Evolutionary conservation across 192 early-diverging fungal genomes (phyloP).

Genomic region (Helicostylum pulchrum): DNA sequence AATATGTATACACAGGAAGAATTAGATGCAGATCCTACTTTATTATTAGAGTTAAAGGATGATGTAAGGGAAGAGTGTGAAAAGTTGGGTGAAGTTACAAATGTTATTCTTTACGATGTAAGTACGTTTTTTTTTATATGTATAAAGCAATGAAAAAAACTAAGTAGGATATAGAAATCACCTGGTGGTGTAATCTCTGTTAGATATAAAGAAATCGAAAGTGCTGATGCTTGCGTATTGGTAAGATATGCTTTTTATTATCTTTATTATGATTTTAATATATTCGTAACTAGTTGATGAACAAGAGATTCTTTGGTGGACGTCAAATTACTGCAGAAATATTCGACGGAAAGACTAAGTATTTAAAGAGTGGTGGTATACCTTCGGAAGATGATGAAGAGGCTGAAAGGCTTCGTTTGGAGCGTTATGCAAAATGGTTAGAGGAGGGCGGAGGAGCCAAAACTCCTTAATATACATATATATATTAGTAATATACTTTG

Average conservation of each 20-base stretch:
- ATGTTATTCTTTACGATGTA: slow-evolving; percentile 93
- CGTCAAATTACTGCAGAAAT: slow-evolving; percentile 72
- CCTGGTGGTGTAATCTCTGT: slow-evolving; percentile 87
- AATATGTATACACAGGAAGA: slow-evolving; percentile 92
- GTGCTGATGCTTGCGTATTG: slow-evolving; percentile 81
- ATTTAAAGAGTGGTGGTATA: slow-evolving; percentile 52
- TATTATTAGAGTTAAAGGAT: slow-evolving; percentile 89
- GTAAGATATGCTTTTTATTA: slow-evolving; percentile 41
- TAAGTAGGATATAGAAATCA: slow-evolving; percentile 45
- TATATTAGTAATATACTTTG: no score
- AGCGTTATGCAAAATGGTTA: slow-evolving; percentile 88
- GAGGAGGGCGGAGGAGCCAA: slow-evolving; percentile 38
- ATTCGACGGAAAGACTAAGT: slow-evolving; percentile 82
- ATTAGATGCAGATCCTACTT: slow-evolving; percentile 83
- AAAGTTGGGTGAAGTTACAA: slow-evolving; percentile 90
- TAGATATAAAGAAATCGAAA: slow-evolving; percentile 77
- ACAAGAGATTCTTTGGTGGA: slow-evolving; percentile 88
- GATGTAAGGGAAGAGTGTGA: slow-evolving; percentile 94
- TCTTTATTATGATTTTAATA: not conserved
- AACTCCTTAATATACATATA: no score
- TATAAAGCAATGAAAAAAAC: not conserved
- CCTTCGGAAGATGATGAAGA: slow-evolving; percentile 64
- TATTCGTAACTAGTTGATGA: slow-evolving; percentile 64
- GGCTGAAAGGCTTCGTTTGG: slow-evolving; percentile 73
- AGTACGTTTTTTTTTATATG: slow-evolving; percentile 33